Evolutionary conservation across 2,329 filamentous ascomycete species (phyloP), one percentile per base, ranked within the genome.

Genomic region (Colletotrichum sojae): DNA sequence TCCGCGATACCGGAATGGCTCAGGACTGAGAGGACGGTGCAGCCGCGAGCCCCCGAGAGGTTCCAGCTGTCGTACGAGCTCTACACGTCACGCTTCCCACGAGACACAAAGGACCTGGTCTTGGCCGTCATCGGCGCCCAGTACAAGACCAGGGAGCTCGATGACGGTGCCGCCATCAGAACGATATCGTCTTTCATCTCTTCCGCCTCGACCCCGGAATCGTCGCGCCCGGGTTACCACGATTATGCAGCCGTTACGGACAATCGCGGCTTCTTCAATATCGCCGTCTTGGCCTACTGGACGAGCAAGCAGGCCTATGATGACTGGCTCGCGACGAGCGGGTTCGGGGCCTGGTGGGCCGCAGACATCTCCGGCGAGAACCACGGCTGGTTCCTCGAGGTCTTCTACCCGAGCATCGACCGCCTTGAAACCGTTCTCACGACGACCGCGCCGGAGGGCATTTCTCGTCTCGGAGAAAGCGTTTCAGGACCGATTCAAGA

Each of bases 371-470:
- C 73, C 5, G 73, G 71, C 16, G 55, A 52, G 16, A 2, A 27
- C 9, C 59, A 79, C 15, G 82, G 83, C 6, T 84, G 79, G 79
- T 84, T 84, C 71, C 71, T 78, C 18, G 82, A 85, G 71, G 72
- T 83, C 40, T 78, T 84, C 63, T 74, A 76, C 36, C 82, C 83
- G 5, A 75, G 78, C 1, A 73, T 82, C 2, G 81, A 84, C 63
- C 78, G 81, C 18, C 78, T 83, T 71, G 83, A 85, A 71, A 84
- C 81, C 1, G 74, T 84, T 9, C 82, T 82, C 61, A 81, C 81
- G 1, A 77, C 77, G 58, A 73, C 75, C 18, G 72, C 76, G 1
- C 76, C 76, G 3, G 82, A 85, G 65, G 82, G 83, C 16, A 79
- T 76, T 6, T 80, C 80, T 10, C 74, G 82, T 64, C 79, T 84